Evolutionary conservation across 2,329 filamentous ascomycete species (phyloP).

Genomic region (Rasamsonia emersonii): DNA sequence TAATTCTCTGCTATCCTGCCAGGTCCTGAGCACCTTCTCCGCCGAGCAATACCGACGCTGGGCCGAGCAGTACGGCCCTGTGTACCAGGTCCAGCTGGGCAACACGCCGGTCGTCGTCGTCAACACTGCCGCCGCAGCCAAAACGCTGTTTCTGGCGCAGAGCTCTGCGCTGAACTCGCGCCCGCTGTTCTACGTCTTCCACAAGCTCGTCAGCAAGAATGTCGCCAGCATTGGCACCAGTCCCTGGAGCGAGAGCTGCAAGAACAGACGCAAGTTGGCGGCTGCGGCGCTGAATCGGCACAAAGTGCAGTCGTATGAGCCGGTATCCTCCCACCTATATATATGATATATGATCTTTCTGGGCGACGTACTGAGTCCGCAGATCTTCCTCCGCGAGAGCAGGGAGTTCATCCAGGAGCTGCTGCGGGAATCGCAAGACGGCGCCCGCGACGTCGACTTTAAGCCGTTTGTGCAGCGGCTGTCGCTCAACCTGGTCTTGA

Average conservation of each 20-base stretch:
- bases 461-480: constrained; percentile 6
- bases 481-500: constrained; percentile 8
- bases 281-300: constrained; percentile 8
- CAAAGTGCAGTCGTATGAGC: constrained; percentile 9
- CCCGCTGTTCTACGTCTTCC: constrained; percentile 39
- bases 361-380: neutral
- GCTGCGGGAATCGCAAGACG: constrained; percentile 4
- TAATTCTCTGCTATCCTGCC: no score
- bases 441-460: constrained; percentile 5
- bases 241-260: constrained; percentile 10
- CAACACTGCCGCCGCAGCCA: constrained; percentile 33
- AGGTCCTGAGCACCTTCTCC: no score
- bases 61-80: constrained; percentile 32
- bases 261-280: constrained; percentile 9
- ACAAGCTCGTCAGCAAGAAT: constrained; percentile 25
- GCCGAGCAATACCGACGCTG: constrained; percentile 37
- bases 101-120: constrained; percentile 38
- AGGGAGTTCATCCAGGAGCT: constrained; percentile 9
- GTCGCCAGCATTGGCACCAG: constrained; percentile 10
- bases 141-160: constrained; percentile 33
- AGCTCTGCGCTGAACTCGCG: constrained; percentile 34
- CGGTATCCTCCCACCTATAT: neutral
- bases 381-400: constrained; percentile 8
- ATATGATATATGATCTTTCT: neutral
- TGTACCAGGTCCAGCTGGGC: constrained; percentile 40